Conservation (phyloP, 1,284 basidiomycete species). For the Moesziomyces antarcticus region DNA sequence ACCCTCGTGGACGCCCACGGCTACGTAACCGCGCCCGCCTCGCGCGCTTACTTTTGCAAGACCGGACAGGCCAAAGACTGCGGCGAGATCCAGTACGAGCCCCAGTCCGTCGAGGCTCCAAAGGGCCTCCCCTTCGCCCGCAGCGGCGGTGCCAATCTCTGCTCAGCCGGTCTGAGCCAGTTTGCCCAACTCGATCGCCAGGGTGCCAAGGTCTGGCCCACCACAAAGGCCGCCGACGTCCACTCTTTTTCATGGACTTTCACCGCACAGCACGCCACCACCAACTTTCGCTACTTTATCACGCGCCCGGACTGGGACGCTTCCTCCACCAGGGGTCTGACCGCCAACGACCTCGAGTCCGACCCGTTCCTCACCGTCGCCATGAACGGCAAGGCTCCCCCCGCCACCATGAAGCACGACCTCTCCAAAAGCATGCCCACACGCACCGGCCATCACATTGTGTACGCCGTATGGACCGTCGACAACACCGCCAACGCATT, state of each 20-base stretch:
- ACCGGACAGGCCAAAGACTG: conserved; percentile 62
- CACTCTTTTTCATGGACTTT: conserved; percentile 43
- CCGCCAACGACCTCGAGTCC: conserved; percentile 31
- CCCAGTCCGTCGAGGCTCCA: conserved; percentile 45
- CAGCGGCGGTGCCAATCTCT: conserved; percentile 29
- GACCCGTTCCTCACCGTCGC: conserved; percentile 36
- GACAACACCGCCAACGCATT: conserved; percentile 46
- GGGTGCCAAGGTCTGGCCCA: conserved; percentile 25
- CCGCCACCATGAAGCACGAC: conserved; percentile 23
- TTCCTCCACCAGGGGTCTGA: conserved; percentile 11
- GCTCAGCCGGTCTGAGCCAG: conserved; percentile 45
- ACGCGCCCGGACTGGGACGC: conserved; percentile 39
- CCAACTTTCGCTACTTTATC: conserved; percentile 50
- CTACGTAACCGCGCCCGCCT: conserved; percentile 69
- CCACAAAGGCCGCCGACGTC: conserved; percentile 24
- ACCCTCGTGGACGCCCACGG: conserved; percentile 43
- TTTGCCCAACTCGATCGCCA: conserved; percentile 41
- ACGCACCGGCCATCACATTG: conserved; percentile 38
- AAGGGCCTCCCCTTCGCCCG: conserved; percentile 46
- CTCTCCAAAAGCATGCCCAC: conserved; percentile 25
- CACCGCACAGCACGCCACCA: conserved; percentile 50
- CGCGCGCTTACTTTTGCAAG: conserved; percentile 73
- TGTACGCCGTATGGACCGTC: conserved; percentile 50
- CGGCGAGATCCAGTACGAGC: conserved; percentile 52
- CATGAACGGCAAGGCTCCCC: conserved; percentile 35